Evolutionary conservation across 805 yeast genomes (phyloP), one percentile per base, ranked within the genome.

Genomic region (Yarrowia alimentaria): DNA sequence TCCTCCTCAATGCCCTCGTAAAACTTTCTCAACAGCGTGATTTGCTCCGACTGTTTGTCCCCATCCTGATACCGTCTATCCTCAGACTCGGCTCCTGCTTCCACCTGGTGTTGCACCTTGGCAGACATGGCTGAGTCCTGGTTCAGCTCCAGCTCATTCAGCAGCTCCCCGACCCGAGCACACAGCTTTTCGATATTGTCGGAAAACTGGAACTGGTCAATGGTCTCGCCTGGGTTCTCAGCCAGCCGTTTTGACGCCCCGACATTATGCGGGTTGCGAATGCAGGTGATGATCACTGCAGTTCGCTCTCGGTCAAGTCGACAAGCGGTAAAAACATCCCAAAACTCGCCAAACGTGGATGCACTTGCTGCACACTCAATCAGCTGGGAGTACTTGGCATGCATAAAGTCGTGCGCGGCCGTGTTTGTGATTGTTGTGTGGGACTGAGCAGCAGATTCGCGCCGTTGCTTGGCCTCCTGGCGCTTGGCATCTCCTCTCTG

Each of bases 121-220:
- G 12, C 11, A 12, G 42, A 14, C 19, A 35, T 6, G 7, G 14
- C 42, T 4, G 42, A 22, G 4, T 29, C 42, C 21, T 35, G 9
- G 3, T 10, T 10, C 42, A 22, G 18, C 29, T 43, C 50, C 50
- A 45, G 24, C 2, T 45, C 29, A 3, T 16, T 20, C n/a, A 45
- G 48, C 38, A 45, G 16, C 26, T 28, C 16, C 4, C 3, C 8
- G 7, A 40, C 47, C 19, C 47, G 32, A 19, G 33, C 33, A 20
- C 47, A 26, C 33, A 40, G 25, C 33, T 40, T 40, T 17, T 28
- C 47, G 13, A 40, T 28, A 33, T 40, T 40, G 11, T 40, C 47
- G 10, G 47, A 40, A 19, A 40, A 40, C 47, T 40, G 47, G 47
- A 26, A 40, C 33, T 40, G 47, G 25, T 40, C 47, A 14, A 28